Base-by-base conservation (phyloP, 495 filamentous ascomycete species). In the Letharia columbiana region DNA sequence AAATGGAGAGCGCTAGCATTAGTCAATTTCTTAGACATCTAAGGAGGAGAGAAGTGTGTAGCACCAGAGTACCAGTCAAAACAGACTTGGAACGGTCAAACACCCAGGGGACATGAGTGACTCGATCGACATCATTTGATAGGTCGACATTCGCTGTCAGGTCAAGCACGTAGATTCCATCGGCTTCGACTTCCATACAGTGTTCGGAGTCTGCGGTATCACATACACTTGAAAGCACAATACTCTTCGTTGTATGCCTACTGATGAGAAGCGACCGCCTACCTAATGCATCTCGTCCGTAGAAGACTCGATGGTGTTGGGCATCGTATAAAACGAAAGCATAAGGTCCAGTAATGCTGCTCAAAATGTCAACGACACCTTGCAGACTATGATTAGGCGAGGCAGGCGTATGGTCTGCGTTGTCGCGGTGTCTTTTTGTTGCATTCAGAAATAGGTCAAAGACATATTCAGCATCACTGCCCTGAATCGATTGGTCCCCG, bases 271-370 rank as follows among this genome's bases (percentile, higher is more conserved):
- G 79, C 54, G 94, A 97, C 61, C 95, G 80, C 67, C 94, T 81
- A 35, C 94, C 94, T 23, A 98, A 80, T 65, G 87, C 87, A 75
- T 99, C 94, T 65, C 94, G 80, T 23, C 87, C 90, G 73, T 88
- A 96, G 78, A 85, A 93, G 10, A 98, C 57, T 37, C 78, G 80
- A 18, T 77, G 75, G 63, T 81, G 74, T 31, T 74, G 66, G 9
- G 80, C 80, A 76, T 98, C 89, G 73, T 87, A 91, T 75, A 89
- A 98, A 3, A 96, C 85, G 77, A 98, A 95, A 18, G 95, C 89
- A 75, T 90, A 98, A 13, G 95, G 92, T 12, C 94, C 94, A 60
- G 87, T 84, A 44, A 96, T 84, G 56, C 76, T 78, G 54, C 82
- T 80, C 61, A 94, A 73, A 4, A 83, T 82, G 41, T 77, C 74